phyloP scores from a whole-genome alignment of 257 asterid genomes.

The Scutellaria baicalensis region DNA sequence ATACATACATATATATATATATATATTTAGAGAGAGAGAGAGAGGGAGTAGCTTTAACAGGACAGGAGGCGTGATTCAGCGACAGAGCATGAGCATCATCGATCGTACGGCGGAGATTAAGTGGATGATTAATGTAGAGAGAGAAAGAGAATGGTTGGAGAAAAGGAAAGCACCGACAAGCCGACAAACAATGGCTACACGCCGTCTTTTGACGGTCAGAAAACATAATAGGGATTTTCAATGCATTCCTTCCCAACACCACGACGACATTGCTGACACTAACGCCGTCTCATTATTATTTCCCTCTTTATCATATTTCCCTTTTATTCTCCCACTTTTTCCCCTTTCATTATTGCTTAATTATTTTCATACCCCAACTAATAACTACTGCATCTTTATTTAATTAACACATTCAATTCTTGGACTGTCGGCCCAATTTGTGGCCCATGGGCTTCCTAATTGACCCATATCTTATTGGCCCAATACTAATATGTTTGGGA shows the following conservation, averaged over 20 bases:
- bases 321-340: background rate
- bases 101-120: constrained; percentile 1
- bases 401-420: too few species aligned
- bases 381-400: background rate
- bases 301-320: background rate
- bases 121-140: background rate
- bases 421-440: background rate
- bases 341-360: background rate
- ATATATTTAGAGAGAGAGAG: background rate
- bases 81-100: constrained; percentile 13
- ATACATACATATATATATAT: background rate
- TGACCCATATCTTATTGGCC: background rate
- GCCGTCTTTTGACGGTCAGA: constrained; percentile 36
- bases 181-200: constrained; percentile 27
- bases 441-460: background rate
- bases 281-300: constrained; percentile 26
- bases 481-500: too few species aligned
- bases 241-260: background rate
- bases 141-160: background rate
- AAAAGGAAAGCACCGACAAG: constrained; percentile 22
- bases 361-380: background rate
- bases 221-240: background rate
- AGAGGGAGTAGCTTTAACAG: constrained; percentile 6
- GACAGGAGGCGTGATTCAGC: constrained; percentile 29
- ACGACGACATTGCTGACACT: constrained; percentile 28